phyloP scores from a whole-genome alignment of 2,329 filamentous ascomycete genomes.

The Beauveria sp. region DNA sequence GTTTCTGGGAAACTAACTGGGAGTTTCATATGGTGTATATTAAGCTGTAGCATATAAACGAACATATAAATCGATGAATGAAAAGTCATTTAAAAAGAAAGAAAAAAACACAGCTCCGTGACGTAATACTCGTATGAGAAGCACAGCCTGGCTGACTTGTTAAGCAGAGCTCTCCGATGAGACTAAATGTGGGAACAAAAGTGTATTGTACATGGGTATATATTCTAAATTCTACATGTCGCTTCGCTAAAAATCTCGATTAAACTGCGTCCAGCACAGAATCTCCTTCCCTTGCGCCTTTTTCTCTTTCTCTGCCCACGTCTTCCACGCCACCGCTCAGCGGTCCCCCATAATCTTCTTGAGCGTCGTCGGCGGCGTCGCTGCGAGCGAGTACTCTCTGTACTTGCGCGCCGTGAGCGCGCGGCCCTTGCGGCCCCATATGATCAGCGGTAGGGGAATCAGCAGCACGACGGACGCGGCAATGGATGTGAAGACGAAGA shows the following conservation, averaged over 20 bases:
- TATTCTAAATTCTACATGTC: not conserved
- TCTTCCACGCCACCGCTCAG: not conserved
- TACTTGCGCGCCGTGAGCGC: not conserved
- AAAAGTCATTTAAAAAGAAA: not conserved
- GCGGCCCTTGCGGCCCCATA: not conserved
- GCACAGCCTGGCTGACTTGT: too few species aligned
- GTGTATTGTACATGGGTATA: not conserved
- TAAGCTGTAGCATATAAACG: not conserved
- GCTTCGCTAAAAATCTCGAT: not conserved
- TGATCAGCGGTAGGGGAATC: not conserved
- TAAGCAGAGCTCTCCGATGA: too few species aligned
- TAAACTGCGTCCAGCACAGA: not conserved
- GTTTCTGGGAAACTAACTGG: not conserved
- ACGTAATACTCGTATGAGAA: too few species aligned
- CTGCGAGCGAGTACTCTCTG: not conserved
- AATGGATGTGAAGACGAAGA: not conserved
- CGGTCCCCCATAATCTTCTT: not conserved
- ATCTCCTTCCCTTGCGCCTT: too few species aligned
- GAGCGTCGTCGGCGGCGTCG: not conserved
- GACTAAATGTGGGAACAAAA: too few species aligned
- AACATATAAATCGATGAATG: not conserved
- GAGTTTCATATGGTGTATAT: not conserved
- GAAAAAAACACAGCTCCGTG: too few species aligned
- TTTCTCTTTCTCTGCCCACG: too few species aligned
- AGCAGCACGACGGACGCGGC: not conserved